Percentiles rank a stretch among this genome's conserved stretches.
Evolutionary conservation across 768 basidiomycete genomes (phyloP).

Genomic region (Podaxis sp.): DNA sequence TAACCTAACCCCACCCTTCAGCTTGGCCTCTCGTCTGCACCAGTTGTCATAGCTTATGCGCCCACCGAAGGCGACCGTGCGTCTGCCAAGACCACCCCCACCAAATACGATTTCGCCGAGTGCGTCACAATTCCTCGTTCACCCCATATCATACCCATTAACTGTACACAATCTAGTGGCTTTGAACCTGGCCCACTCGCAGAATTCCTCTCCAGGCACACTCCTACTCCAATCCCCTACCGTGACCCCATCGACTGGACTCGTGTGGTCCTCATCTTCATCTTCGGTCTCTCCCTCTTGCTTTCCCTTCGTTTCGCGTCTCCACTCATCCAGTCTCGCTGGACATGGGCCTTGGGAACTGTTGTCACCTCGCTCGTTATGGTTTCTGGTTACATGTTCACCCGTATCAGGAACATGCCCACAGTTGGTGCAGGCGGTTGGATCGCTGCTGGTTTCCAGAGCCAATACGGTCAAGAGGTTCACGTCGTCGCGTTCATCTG

Average conservation of each 20-base stretch:
- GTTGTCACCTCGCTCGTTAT: slow-evolving; percentile 70
- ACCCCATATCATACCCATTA: not conserved
- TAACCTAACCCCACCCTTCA: slow-evolving; percentile 22
- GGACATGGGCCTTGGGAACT: slow-evolving; percentile 68
- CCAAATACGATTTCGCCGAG: slow-evolving; percentile 78
- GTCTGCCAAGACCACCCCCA: slow-evolving; percentile 26
- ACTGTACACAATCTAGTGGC: slow-evolving; percentile 48
- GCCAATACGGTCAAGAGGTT: slow-evolving; percentile 90
- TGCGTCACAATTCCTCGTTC: slow-evolving; percentile 27
- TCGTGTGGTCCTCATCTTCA: slow-evolving; percentile 42
- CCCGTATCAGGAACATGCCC: slow-evolving; percentile 80
- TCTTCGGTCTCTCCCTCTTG: slow-evolving; percentile 41
- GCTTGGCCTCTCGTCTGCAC: slow-evolving; percentile 83
- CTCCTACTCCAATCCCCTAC: slow-evolving; percentile 81
- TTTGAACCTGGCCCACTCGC: slow-evolving; percentile 79
- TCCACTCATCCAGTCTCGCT: slow-evolving; percentile 65
- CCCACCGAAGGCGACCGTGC: slow-evolving; percentile 57
- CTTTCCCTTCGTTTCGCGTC: slow-evolving; percentile 56
- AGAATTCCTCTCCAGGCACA: slow-evolving; percentile 65
- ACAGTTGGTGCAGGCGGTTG: slow-evolving; percentile 58
- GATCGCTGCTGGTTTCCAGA: slow-evolving; percentile 87
- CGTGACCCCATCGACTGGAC: slow-evolving; percentile 73
- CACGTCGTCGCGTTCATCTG: slow-evolving; percentile 84
- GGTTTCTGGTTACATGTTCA: slow-evolving; percentile 96
- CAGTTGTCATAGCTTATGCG: slow-evolving; percentile 74